These are phyloP conservation scores for Zizania latifolia DNA, from an alignment of 176 grass and related monocot species.

Conservation along the genomic window DNA sequence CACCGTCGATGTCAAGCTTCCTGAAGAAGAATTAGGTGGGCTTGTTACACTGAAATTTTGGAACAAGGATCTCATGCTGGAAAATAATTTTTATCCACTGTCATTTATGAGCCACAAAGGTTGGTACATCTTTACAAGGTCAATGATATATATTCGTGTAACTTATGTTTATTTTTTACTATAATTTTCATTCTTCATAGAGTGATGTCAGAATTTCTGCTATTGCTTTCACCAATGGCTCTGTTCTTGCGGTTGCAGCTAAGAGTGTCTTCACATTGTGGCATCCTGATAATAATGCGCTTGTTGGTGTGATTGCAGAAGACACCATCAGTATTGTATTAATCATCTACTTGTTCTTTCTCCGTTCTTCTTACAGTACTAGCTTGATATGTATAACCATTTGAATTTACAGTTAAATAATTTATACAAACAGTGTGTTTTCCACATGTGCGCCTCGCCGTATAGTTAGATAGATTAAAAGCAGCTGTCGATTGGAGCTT, in stretches of 20 bases:
- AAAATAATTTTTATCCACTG: constrained; percentile 65
- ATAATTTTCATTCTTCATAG: constrained; percentile 17
- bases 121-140: constrained; percentile 26
- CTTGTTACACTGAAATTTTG: constrained; percentile 92
- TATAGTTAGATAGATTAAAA: too few species aligned
- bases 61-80: constrained; percentile 43
- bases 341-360: not conserved
- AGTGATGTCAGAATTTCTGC: constrained; percentile 74
- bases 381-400: constrained; percentile 1
- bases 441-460: too few species aligned
- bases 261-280: constrained; percentile 77
- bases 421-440: too few species aligned
- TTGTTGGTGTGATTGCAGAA: constrained; percentile 88
- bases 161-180: constrained; percentile 5
- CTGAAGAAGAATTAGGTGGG: constrained; percentile 81
- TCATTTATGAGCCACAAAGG: constrained; percentile 98
- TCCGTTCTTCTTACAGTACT: not conserved
- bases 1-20: constrained; percentile 85
- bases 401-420: constrained; percentile 55
- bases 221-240: constrained; percentile 86
- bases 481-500: too few species aligned
- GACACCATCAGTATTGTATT: constrained; percentile 65
- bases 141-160: not conserved
- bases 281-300: constrained; percentile 76
- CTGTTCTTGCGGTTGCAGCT: constrained; percentile 88